Conservation (phyloP, 495 filamentous ascomycete genomes). For the Aspergillus olivimuriae region DNA sequence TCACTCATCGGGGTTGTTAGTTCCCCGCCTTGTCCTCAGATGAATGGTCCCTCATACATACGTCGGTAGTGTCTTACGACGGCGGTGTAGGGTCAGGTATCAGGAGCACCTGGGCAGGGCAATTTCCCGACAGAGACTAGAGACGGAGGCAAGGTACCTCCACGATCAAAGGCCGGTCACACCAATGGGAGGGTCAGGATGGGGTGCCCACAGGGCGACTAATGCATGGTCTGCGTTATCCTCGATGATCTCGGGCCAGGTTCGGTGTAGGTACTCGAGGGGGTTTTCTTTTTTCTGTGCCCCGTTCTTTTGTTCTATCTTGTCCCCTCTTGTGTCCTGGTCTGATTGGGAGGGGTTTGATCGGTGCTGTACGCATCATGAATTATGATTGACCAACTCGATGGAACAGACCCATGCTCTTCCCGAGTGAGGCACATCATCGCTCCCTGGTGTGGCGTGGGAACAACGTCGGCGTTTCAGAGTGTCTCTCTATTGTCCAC, state of each 20-base stretch:
- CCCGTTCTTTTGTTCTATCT: too few species aligned
- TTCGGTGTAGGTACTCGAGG: too few species aligned
- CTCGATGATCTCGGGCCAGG: background rate
- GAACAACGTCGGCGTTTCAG: slow-evolving; percentile 3
- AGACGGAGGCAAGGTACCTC: slow-evolving; percentile 7
- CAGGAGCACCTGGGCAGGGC: too few species aligned
- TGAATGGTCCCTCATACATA: too few species aligned
- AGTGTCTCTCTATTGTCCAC: background rate
- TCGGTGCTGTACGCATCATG: too few species aligned
- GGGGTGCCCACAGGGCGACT: background rate
- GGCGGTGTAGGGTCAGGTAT: too few species aligned
- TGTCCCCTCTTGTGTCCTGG: too few species aligned
- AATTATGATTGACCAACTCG: background rate
- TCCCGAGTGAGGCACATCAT: slow-evolving; percentile 5
- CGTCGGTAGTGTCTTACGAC: too few species aligned
- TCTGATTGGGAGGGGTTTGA: too few species aligned
- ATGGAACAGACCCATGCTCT: background rate
- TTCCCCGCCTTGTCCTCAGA: too few species aligned
- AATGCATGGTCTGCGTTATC: slow-evolving; percentile 5
- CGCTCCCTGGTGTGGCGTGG: slow-evolving; percentile 1
- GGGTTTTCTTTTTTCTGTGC: too few species aligned
- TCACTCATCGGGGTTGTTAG: too few species aligned
- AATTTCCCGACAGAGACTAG: slow-evolving; percentile 4
- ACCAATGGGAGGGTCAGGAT: background rate
- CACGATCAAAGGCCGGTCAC: background rate